Conservation (phyloP, 1,139 yeast genomes). For the Saccharomycopsis hybrid region DNA sequence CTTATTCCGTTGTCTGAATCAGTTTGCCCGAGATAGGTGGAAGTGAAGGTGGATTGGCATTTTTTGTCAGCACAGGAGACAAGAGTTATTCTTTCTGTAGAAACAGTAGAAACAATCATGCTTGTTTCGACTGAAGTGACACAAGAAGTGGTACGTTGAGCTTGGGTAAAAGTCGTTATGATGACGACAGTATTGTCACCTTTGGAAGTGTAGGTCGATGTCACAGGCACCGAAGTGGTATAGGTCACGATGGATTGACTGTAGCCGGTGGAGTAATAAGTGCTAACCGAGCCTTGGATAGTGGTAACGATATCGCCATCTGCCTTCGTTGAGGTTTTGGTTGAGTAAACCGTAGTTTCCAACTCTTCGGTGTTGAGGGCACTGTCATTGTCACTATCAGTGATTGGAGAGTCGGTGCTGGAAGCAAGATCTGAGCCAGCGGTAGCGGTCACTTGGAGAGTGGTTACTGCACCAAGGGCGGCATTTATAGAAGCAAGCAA, state of each 20-base stretch:
- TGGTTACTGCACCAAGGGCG: conserved; percentile 7
- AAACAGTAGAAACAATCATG: conserved; percentile 21
- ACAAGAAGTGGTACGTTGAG: conserved; percentile 20
- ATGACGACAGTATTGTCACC: conserved; percentile 19
- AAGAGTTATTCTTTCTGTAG: conserved; percentile 19
- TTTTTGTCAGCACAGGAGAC: conserved; percentile 20
- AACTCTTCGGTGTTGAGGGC: not conserved
- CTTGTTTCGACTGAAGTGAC: conserved; percentile 19
- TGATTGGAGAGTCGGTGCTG: conserved; percentile 1
- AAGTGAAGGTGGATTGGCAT: conserved; percentile 17
- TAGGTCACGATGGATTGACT: conserved; percentile 18
- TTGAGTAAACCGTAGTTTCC: conserved; percentile 18
- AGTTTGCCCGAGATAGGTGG: conserved; percentile 8
- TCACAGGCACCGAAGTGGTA: conserved; percentile 21
- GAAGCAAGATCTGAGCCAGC: not conserved
- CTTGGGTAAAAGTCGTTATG: conserved; percentile 20
- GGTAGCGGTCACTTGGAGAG: conserved; percentile 11
- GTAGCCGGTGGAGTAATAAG: conserved; percentile 19
- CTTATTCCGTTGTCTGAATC: conserved; percentile 6
- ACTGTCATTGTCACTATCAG: conserved; percentile 7
- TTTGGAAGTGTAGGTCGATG: conserved; percentile 20
- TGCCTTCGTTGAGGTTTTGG: conserved; percentile 17
- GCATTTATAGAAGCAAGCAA: not conserved
- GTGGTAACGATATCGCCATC: conserved; percentile 16
- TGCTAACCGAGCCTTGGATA: conserved; percentile 16